Evolutionary conservation across 176 grass and related monocot genomes (phyloP).

Genomic region (bread wheat (Triticum aestivum)): DNA sequence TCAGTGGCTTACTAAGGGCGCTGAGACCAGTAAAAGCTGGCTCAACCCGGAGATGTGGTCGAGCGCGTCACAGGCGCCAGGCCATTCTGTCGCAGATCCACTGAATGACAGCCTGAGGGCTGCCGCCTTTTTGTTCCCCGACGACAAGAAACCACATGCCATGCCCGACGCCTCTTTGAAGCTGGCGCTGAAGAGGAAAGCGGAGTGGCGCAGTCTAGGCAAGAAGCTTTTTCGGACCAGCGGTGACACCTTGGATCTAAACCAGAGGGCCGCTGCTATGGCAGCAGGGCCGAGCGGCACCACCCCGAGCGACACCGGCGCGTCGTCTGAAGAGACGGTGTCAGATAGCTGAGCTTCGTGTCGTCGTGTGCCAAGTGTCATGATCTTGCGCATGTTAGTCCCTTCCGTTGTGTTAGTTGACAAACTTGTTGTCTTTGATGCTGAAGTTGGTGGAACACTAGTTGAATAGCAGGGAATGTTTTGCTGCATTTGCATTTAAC

Average conservation of each 20-base stretch:
- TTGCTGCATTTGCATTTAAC: neutral
- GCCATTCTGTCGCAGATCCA: neutral
- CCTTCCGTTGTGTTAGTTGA: neutral
- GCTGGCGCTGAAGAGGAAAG: constrained; percentile 38
- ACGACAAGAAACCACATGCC: constrained; percentile 30
- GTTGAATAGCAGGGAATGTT: neutral
- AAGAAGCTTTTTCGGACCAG: constrained; percentile 36
- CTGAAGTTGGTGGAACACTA: neutral
- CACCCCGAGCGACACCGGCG: constrained; percentile 40
- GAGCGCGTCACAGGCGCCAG: constrained; percentile 6
- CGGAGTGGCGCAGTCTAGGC: constrained; percentile 21
- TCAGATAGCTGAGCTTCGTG: constrained; percentile 47
- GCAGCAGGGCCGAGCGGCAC: constrained; percentile 21
- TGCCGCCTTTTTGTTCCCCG: constrained; percentile 1
- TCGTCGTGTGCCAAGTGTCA: neutral
- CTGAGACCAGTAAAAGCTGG: neutral
- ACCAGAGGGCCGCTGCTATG: constrained; percentile 16
- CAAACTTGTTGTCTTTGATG: neutral
- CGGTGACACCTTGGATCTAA: constrained; percentile 38
- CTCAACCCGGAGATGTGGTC: constrained; percentile 35
- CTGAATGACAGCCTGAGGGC: constrained; percentile 7
- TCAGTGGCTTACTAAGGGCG: constrained; percentile 66
- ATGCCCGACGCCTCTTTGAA: constrained; percentile 35
- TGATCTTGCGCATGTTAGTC: neutral
- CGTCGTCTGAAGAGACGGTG: constrained; percentile 68